Evolutionary conservation across 2,329 filamentous ascomycete species (phyloP).

Genomic region (Arthrobotrys megalospora): DNA sequence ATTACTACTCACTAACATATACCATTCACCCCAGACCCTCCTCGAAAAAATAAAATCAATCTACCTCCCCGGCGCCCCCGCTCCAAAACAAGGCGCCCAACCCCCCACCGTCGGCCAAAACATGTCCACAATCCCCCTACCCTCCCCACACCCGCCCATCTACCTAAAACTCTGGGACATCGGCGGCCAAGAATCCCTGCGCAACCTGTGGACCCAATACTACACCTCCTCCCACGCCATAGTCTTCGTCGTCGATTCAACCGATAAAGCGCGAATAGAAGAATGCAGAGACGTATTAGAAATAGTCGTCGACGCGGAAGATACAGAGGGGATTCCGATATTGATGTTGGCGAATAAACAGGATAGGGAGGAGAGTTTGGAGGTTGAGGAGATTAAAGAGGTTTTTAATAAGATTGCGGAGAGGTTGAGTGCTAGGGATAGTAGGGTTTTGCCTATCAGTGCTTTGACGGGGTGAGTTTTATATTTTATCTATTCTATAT

Average conservation of each 20-base stretch:
- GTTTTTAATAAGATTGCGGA: constrained; percentile 86
- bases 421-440: constrained; percentile 90
- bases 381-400: constrained; percentile 97
- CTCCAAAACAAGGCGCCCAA: constrained; percentile 83
- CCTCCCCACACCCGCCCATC: constrained; percentile 77
- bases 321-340: constrained; percentile 91
- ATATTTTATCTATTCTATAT: not conserved
- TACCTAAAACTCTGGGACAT: constrained; percentile 99
- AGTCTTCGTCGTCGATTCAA: constrained; percentile 96
- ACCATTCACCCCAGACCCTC: constrained; percentile 74
- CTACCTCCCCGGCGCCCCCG: constrained; percentile 76
- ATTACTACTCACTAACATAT: not conserved
- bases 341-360: constrained; percentile 97
- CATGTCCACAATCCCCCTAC: constrained; percentile 87
- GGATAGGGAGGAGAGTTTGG: constrained; percentile 95
- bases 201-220: constrained; percentile 95
- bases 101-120: constrained; percentile 94
- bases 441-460: constrained; percentile 89
- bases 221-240: constrained; percentile 95
- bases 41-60: constrained; percentile 95
- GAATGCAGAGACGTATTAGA: constrained; percentile 93
- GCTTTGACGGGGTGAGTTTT: constrained; percentile 78
- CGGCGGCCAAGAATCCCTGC: constrained; percentile 89
- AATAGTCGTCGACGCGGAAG: constrained; percentile 86
- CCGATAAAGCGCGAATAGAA: constrained; percentile 87